Percentiles rank a stretch among this genome's conserved stretches.
Evolutionary conservation across 208 protist genomes (phyloP).

Genomic region (Leishmania gerbilli): DNA sequence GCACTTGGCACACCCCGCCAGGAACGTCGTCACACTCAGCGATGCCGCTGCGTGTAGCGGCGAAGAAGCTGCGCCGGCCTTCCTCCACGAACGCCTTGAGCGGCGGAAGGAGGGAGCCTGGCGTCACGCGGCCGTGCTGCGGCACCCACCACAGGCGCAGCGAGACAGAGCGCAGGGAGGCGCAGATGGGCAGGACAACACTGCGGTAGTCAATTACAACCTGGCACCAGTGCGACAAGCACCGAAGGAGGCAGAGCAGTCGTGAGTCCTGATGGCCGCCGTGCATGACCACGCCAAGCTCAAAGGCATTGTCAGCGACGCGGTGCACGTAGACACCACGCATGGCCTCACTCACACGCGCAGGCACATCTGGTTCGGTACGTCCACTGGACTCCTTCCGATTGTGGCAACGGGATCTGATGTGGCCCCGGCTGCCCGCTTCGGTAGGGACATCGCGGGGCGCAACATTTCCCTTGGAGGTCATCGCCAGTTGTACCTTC

Average conservation of each 20-base stretch:
- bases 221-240: constrained; percentile 18
- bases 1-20: neutral
- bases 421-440: neutral
- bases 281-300: constrained; percentile 53
- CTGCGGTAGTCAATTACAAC: constrained; percentile 12
- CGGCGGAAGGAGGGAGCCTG: constrained; percentile 41
- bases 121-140: constrained; percentile 44
- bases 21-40: neutral
- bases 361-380: neutral
- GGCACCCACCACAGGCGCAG: constrained; percentile 69
- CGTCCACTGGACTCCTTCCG: neutral
- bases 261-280: constrained; percentile 13
- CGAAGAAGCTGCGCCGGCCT: neutral
- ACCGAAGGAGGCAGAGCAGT: constrained; percentile 19
- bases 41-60: neutral
- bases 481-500: neutral
- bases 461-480: neutral
- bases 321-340: constrained; percentile 52
- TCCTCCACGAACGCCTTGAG: constrained; percentile 56
- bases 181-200: constrained; percentile 48
- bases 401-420: neutral
- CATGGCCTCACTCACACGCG: neutral
- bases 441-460: neutral
- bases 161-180: constrained; percentile 37
- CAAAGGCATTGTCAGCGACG: constrained; percentile 16